These are phyloP conservation scores for Triticum timopheevii DNA, from an alignment of 176 grass and related monocot genomes.

Conservation along the genomic window DNA sequence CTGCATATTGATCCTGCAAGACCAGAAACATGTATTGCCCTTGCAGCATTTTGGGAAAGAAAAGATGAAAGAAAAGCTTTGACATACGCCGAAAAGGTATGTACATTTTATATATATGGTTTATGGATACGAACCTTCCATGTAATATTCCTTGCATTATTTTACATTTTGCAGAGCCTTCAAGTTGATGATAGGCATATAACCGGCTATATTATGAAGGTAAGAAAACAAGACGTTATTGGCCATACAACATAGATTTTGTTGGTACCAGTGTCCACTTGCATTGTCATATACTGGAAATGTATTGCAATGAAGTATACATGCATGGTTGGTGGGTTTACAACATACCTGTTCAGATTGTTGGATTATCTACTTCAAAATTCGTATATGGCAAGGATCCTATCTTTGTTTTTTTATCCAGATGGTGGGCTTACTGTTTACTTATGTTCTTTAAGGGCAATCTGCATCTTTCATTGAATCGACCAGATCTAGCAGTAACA, in stretches of 20 bases:
- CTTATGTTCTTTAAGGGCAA: slow-evolving; percentile 60
- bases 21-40: slow-evolving; percentile 89
- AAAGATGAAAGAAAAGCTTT: slow-evolving; percentile 87
- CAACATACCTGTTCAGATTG: neutral
- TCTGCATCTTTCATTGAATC: slow-evolving; percentile 79
- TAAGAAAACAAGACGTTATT: slow-evolving; percentile 39
- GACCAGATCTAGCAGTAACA: slow-evolving; percentile 86
- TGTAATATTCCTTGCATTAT: slow-evolving; percentile 24
- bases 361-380: neutral
- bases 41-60: slow-evolving; percentile 93
- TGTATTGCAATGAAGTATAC: neutral
- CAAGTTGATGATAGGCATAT: slow-evolving; percentile 95
- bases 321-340: slow-evolving; percentile 3
- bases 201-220: slow-evolving; percentile 98
- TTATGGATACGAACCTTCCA: neutral
- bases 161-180: slow-evolving; percentile 60
- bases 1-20: slow-evolving; percentile 82
- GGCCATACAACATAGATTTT: neutral
- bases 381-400: neutral
- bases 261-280: neutral
- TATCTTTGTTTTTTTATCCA: slow-evolving; percentile 13
- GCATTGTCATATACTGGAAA: slow-evolving; percentile 15
- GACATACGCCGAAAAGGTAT: slow-evolving; percentile 89
- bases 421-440: slow-evolving; percentile 15
- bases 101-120: neutral